Evolutionary conservation across 2,329 filamentous ascomycete genomes (phyloP).

Genomic region (Sclerotinia nivalis): DNA sequence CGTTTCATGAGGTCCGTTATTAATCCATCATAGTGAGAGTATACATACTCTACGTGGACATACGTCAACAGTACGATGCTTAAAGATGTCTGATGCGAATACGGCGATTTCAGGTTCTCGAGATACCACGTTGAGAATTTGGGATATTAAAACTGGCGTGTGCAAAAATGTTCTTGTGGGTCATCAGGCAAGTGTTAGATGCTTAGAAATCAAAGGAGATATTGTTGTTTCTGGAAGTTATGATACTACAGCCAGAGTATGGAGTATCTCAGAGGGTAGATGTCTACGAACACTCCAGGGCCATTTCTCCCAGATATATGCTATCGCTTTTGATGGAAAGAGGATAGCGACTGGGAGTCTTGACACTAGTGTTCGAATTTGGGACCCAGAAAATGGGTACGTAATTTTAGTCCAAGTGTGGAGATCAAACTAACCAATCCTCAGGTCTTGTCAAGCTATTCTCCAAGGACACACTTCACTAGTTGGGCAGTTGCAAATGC

Average conservation of each 20-base stretch:
- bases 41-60: conserved; percentile 87
- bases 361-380: conserved; percentile 95
- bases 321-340: conserved; percentile 93
- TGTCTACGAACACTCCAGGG: conserved; percentile 88
- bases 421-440: conserved; percentile 41
- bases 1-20: conserved; percentile 36
- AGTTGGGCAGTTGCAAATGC: conserved; percentile 94
- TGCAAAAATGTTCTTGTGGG: conserved; percentile 92
- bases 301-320: conserved; percentile 98
- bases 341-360: conserved; percentile 93
- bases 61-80: conserved; percentile 91
- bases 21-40: conserved; percentile 56
- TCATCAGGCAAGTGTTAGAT: conserved; percentile 93
- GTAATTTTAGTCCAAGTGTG: conserved; percentile 40
- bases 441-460: conserved; percentile 67
- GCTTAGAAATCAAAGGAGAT: conserved; percentile 93
- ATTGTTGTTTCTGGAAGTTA: conserved; percentile 98
- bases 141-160: conserved; percentile 85
- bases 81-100: conserved; percentile 94
- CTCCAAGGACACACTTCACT: conserved; percentile 96
- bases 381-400: conserved; percentile 87
- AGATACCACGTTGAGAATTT: conserved; percentile 91
- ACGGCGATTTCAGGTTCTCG: conserved; percentile 96
- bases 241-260: conserved; percentile 94
- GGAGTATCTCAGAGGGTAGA: conserved; percentile 94